Conservation (phyloP, 441 rosid genomes). For the Flueggea neowawraea region DNA sequence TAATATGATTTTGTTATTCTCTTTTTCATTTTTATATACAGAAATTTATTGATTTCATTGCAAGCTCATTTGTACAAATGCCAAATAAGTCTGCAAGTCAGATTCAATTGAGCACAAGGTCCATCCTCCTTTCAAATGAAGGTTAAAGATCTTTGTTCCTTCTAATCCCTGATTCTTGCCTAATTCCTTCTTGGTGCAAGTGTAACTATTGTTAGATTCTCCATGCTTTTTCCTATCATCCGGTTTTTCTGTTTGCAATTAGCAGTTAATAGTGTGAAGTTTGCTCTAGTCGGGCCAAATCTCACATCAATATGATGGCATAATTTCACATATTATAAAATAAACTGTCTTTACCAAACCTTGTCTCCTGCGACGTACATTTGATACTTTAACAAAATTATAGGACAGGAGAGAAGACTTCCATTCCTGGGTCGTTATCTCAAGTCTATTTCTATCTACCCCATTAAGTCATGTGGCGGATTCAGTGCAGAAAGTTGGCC, state of each 20-base stretch:
- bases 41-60: slow-evolving; percentile 74
- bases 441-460: slow-evolving; percentile 69
- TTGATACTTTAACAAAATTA: slow-evolving; percentile 24
- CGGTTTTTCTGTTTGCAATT: neutral
- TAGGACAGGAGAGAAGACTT: slow-evolving; percentile 42
- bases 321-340: neutral
- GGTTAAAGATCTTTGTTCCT: slow-evolving; percentile 28
- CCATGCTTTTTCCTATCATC: too few species aligned
- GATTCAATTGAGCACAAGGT: slow-evolving; percentile 21
- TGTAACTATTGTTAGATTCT: too few species aligned
- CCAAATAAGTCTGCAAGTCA: slow-evolving; percentile 33
- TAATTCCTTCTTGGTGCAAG: too few species aligned
- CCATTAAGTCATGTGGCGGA: slow-evolving; percentile 92
- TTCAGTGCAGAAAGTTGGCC: slow-evolving; percentile 81
- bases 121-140: slow-evolving; percentile 35
- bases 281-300: too few species aligned
- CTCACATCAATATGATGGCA: too few species aligned
- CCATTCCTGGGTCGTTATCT: slow-evolving; percentile 32
- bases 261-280: too few species aligned
- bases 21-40: slow-evolving; percentile 21
- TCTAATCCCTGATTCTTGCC: neutral
- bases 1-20: neutral
- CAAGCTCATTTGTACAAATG: slow-evolving; percentile 52
- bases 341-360: too few species aligned
- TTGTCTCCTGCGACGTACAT: slow-evolving; percentile 2